phyloP scores from a whole-genome alignment of 164 flowering plant genomes.

The Nelumbo lutea region DNA sequence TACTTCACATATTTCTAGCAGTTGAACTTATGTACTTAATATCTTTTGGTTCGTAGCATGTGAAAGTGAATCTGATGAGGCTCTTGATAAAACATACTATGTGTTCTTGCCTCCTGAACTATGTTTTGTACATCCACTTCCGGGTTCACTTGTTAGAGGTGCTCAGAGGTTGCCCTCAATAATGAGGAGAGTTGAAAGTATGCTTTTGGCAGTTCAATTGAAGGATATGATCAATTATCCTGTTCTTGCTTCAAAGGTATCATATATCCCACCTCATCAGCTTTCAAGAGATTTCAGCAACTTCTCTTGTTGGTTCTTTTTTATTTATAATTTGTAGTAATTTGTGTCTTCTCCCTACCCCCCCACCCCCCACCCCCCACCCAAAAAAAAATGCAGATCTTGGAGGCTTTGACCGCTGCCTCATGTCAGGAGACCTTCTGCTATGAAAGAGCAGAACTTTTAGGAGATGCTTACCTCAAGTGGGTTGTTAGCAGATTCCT shows the following conservation, averaged over 20 bases:
- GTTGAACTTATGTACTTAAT: slow-evolving; percentile 1
- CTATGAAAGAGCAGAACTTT: slow-evolving; percentile 96
- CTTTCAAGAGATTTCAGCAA: neutral
- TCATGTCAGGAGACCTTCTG: slow-evolving; percentile 99
- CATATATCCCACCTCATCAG: neutral
- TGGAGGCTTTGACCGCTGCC: slow-evolving; percentile 99
- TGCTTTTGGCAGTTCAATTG: slow-evolving; percentile 89
- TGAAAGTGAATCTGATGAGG: slow-evolving; percentile 72
- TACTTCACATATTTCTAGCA: neutral
- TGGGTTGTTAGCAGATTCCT: slow-evolving; percentile 97
- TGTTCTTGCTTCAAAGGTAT: slow-evolving; percentile 78
- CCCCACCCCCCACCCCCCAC: no score
- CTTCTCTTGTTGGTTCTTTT: neutral
- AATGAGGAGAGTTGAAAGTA: slow-evolving; percentile 97
- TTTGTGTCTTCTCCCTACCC: neutral
- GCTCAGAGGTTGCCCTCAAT: slow-evolving; percentile 94
- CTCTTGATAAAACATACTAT: slow-evolving; percentile 82
- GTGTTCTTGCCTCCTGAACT: slow-evolving; percentile 96
- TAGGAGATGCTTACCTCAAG: slow-evolving; percentile 98
- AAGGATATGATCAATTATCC: slow-evolving; percentile 69
- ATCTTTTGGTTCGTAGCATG: slow-evolving; percentile 28
- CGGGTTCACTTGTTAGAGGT: slow-evolving; percentile 91
- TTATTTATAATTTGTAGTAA: slow-evolving; percentile 6
- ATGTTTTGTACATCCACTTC: slow-evolving; percentile 91
- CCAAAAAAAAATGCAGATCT: slow-evolving; percentile 40